Percentiles rank a stretch among this genome's conserved stretches.
phyloP scores from a whole-genome alignment of 805 yeast genomes.

The Kluyveromyces starmeri region DNA sequence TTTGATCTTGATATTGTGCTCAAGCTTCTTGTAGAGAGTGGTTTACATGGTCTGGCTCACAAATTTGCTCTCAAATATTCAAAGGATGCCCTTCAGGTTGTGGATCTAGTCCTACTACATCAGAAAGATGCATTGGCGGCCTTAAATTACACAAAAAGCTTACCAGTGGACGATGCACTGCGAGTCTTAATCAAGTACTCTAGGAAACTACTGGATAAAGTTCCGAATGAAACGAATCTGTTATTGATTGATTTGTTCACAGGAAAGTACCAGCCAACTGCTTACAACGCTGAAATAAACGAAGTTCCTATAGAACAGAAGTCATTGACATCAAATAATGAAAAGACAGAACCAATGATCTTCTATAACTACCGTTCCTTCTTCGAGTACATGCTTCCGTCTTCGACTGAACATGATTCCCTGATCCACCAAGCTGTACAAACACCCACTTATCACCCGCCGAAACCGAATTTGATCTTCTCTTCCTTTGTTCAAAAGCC shows the following conservation, averaged over 20 bases:
- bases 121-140: slow-evolving; percentile 52
- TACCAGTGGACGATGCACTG: slow-evolving; percentile 69
- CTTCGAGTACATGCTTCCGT: slow-evolving; percentile 41
- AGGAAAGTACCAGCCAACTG: slow-evolving; percentile 57
- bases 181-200: slow-evolving; percentile 62
- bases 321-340: slow-evolving; percentile 6
- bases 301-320: too few relatives aligned
- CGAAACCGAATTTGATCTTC: slow-evolving; percentile 79
- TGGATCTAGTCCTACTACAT: slow-evolving; percentile 64
- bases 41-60: slow-evolving; percentile 58
- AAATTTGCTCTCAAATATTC: slow-evolving; percentile 53
- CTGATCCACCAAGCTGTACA: slow-evolving; percentile 5
- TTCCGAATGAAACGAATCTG: slow-evolving; percentile 77
- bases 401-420: slow-evolving; percentile 13
- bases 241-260: slow-evolving; percentile 82
- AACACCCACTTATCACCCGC: slow-evolving; percentile 86
- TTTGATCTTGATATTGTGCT: slow-evolving; percentile 66
- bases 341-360: slow-evolving; percentile 19
- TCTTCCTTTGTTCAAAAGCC: slow-evolving; percentile 82
- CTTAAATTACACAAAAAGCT: slow-evolving; percentile 54
- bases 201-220: slow-evolving; percentile 49
- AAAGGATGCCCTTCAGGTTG: slow-evolving; percentile 66
- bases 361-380: slow-evolving; percentile 51
- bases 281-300: slow-evolving; percentile 8
- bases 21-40: slow-evolving; percentile 62